Percentiles rank a stretch among this genome's conserved stretches.
These are phyloP conservation scores for Eucalyptus dawsonii DNA, from an alignment of 345 rosid species.

Conservation along the genomic window DNA sequence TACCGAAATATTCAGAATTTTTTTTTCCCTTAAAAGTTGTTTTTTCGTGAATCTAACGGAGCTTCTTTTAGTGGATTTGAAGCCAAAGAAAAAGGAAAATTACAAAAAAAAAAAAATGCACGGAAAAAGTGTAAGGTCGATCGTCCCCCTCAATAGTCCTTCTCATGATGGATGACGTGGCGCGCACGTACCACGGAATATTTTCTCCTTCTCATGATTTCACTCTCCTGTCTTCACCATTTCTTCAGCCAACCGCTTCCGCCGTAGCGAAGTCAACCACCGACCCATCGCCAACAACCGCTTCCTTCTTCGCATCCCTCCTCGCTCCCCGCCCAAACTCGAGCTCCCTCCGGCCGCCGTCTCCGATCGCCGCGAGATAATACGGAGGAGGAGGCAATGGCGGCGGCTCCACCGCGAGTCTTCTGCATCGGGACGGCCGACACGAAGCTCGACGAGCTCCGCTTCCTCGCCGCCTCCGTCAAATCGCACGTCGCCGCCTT, in stretches of 20 bases:
- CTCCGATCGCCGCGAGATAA: neutral
- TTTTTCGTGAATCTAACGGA: no score
- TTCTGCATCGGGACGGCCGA: constrained; percentile 84
- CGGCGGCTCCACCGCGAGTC: constrained; percentile 15
- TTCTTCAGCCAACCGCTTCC: neutral
- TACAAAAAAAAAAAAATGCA: neutral
- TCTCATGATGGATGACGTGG: no score
- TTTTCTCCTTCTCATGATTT: neutral
- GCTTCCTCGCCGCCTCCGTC: constrained; percentile 54
- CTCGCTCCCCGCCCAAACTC: neutral
- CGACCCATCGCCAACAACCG: neutral
- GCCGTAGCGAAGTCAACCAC: neutral
- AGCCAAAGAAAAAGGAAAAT: neutral
- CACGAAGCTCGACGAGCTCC: constrained; percentile 79
- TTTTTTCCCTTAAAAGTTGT: rapidly evolving
- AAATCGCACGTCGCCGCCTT: constrained; percentile 35
- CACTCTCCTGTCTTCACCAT: neutral
- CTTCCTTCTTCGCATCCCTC: neutral
- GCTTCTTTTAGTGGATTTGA: no score
- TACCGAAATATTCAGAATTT: no score
- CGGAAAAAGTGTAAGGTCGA: neutral
- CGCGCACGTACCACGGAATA: no score
- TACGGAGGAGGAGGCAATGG: neutral
- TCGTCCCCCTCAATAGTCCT: rapidly evolving
- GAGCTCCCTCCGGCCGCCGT: rapidly evolving